A percentile compares a stretch with the other conserved stretches of the same genome.
Evolutionary conservation across 2,329 filamentous ascomycete species (phyloP).

Genomic region (Trichoderma guizhouense): DNA sequence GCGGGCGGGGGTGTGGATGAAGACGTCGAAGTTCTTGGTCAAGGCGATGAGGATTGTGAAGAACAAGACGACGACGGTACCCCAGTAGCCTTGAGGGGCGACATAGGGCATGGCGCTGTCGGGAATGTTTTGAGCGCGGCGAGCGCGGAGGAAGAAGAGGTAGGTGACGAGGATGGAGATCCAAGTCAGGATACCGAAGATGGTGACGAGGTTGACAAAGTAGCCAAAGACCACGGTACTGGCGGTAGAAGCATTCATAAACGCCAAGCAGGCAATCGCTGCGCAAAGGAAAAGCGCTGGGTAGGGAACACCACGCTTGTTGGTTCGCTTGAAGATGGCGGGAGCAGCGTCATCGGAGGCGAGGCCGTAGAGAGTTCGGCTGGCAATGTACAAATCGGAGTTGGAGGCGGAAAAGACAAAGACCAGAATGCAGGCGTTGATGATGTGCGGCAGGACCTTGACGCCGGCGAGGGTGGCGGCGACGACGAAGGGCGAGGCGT

Average conservation of each 20-base stretch:
- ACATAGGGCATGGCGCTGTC: slow-evolving; percentile 58
- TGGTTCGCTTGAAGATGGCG: slow-evolving; percentile 66
- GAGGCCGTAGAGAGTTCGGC: slow-evolving; percentile 69
- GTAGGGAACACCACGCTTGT: slow-evolving; percentile 68
- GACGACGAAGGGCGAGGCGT: slow-evolving; percentile 69
- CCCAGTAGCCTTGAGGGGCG: slow-evolving; percentile 68
- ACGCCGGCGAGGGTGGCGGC: slow-evolving; percentile 66
- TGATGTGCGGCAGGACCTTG: slow-evolving; percentile 58
- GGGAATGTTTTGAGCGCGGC: slow-evolving; percentile 57
- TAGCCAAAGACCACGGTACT: slow-evolving; percentile 56
- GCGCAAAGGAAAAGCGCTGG: slow-evolving; percentile 61
- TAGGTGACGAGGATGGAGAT: slow-evolving; percentile 66
- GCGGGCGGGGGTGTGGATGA: slow-evolving; percentile 50
- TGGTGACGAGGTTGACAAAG: slow-evolving; percentile 66
- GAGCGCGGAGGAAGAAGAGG: slow-evolving; percentile 62
- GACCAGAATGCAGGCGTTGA: slow-evolving; percentile 71
- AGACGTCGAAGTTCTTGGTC: slow-evolving; percentile 80
- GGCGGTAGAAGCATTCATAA: slow-evolving; percentile 60
- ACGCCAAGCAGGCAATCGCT: slow-evolving; percentile 63
- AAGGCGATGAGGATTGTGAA: slow-evolving; percentile 72
- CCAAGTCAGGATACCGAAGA: slow-evolving; percentile 65
- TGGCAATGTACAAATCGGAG: slow-evolving; percentile 74
- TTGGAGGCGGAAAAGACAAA: slow-evolving; percentile 77
- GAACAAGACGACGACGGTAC: slow-evolving; percentile 64
- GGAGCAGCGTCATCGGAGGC: slow-evolving; percentile 70